Percentiles rank a stretch among this genome's conserved stretches.
phyloP scores from a whole-genome alignment of 164 flowering plant genomes.

The Tetrastigma voinierianum region DNA sequence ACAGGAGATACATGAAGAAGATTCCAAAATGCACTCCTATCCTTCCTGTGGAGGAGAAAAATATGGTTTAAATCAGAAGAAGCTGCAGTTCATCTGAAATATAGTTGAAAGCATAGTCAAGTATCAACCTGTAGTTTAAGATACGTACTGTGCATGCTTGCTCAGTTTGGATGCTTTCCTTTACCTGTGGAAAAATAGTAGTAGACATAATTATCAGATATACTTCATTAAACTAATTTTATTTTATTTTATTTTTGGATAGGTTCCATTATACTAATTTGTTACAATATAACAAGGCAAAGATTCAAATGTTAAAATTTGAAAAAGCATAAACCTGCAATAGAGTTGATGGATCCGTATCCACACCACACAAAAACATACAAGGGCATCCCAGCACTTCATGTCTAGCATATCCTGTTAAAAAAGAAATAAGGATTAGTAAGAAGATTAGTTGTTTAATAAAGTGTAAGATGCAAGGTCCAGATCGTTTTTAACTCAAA shows the following conservation, averaged over 20 bases:
- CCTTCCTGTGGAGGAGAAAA: conserved; percentile 56
- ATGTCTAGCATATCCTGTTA: conserved; percentile 68
- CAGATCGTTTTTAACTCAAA: background rate
- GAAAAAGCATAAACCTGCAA: conserved; percentile 42
- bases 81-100: background rate
- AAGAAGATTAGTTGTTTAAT: background rate
- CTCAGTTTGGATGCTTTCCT: conserved; percentile 49
- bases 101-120: conserved; percentile 10
- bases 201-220: background rate
- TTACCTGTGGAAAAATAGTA: conserved; percentile 47
- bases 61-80: background rate
- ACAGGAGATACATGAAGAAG: conserved; percentile 86
- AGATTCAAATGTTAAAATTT: background rate
- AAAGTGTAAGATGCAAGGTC: background rate
- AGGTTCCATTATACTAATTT: background rate
- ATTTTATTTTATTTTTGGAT: no score
- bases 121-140: conserved; percentile 81
- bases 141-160: conserved; percentile 81
- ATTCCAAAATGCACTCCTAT: conserved; percentile 80
- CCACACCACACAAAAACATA: conserved; percentile 66
- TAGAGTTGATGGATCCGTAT: conserved; percentile 57
- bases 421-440: background rate
- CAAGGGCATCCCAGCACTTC: conserved; percentile 84
- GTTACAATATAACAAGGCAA: background rate
- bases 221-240: no score